These are phyloP conservation scores for Sphagnum fallax DNA, from an alignment of 228 moss, liverwort and hornwort species.

Conservation along the genomic window DNA sequence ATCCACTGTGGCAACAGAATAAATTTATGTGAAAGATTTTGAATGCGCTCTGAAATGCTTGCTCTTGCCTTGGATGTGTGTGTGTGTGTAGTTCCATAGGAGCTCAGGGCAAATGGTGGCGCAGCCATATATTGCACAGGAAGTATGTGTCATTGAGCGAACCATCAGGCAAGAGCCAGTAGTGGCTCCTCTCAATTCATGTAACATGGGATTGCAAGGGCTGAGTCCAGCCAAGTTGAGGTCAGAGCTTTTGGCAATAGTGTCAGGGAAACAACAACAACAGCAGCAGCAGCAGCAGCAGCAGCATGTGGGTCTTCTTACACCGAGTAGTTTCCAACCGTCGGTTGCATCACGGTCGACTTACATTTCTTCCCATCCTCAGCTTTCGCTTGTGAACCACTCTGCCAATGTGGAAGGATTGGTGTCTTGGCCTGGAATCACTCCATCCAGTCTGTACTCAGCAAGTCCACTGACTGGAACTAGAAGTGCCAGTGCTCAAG, in stretches of 20 bases:
- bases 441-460: conserved; percentile 29
- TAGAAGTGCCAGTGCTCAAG: conserved; percentile 20
- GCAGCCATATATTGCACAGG: conserved; percentile 49
- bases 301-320: too few species aligned
- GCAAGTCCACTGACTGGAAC: conserved; percentile 32
- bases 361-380: conserved; percentile 35
- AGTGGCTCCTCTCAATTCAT: conserved; percentile 25
- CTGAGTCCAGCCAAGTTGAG: conserved; percentile 51
- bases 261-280: conserved; percentile 52
- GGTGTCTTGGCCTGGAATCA: conserved; percentile 42
- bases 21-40: too few species aligned
- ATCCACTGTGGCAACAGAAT: too few species aligned
- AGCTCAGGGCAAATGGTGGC: conserved; percentile 43
- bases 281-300: conserved; percentile 19
- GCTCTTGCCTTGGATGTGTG: conserved; percentile 7
- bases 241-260: conserved; percentile 66
- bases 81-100: conserved; percentile 61
- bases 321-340: conserved; percentile 34
- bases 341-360: conserved; percentile 36
- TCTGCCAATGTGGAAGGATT: conserved; percentile 32
- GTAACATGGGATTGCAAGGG: conserved; percentile 59
- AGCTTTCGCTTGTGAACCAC: conserved; percentile 37
- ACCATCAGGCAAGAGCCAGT: conserved; percentile 79
- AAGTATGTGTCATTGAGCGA: conserved; percentile 85
- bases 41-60: too few species aligned